A percentile compares a stretch with the other conserved stretches of the same genome.
phyloP scores from a whole-genome alignment of 2,329 filamentous ascomycete genomes.

The Iodosphaeria phyllophila region DNA sequence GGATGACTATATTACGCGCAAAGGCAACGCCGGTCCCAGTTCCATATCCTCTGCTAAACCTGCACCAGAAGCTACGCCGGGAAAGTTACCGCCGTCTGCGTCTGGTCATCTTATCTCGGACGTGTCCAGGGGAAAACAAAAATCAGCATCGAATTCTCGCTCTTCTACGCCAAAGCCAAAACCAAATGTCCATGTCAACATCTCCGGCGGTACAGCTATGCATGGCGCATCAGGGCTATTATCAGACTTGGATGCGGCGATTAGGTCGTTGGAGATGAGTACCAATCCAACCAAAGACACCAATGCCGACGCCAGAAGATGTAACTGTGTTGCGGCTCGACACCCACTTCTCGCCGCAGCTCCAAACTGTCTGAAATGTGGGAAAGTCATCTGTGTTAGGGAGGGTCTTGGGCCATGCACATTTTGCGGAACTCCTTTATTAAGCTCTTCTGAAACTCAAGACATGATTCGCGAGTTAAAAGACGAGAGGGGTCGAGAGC shows the following conservation, averaged over 20 bases:
- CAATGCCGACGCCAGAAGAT: constrained; percentile 44
- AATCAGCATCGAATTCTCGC: constrained; percentile 29
- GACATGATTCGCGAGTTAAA: constrained; percentile 70
- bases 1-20: constrained; percentile 51
- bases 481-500: constrained; percentile 73
- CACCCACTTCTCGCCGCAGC: constrained; percentile 82
- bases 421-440: constrained; percentile 60
- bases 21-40: constrained; percentile 18
- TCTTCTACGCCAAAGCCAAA: constrained; percentile 32
- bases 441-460: constrained; percentile 58
- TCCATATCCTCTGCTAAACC: constrained; percentile 22
- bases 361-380: constrained; percentile 81
- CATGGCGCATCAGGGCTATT: constrained; percentile 60
- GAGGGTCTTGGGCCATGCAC: constrained; percentile 91
- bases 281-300: constrained; percentile 59
- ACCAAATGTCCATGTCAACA: constrained; percentile 47
- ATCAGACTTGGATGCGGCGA: constrained; percentile 58
- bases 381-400: constrained; percentile 88
- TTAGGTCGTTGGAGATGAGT: constrained; percentile 74
- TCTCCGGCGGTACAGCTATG: constrained; percentile 66
- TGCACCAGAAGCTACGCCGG: constrained; percentile 28
- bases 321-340: constrained; percentile 72
- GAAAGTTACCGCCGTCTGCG: constrained; percentile 44
- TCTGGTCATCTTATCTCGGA: constrained; percentile 73
- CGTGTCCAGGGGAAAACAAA: constrained; percentile 40